Evolutionary conservation across 2,329 filamentous ascomycete species (phyloP).

Genomic region (Hymenoscyphus scutula): DNA sequence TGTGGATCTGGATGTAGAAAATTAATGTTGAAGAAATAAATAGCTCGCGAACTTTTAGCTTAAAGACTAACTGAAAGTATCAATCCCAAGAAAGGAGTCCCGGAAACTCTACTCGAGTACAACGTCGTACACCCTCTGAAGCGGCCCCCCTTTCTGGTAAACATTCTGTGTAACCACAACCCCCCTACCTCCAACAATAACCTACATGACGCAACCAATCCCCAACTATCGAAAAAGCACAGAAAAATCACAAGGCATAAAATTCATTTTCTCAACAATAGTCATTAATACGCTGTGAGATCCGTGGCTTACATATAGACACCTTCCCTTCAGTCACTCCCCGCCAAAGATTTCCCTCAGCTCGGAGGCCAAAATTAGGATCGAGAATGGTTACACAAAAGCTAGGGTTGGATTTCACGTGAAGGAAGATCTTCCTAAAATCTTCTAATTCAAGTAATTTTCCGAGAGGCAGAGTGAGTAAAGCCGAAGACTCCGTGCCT

Average conservation of each 20-base stretch:
- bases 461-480: background rate
- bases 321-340: background rate
- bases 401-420: background rate
- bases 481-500: background rate
- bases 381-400: background rate
- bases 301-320: background rate
- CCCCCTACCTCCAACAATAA: background rate
- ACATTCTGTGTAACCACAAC: background rate
- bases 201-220: background rate
- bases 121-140: background rate
- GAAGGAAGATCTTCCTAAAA: background rate
- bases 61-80: too few species aligned
- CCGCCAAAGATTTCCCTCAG: background rate
- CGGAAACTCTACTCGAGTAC: background rate
- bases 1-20: background rate
- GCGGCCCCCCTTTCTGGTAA: too few species aligned
- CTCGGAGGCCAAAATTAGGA: background rate
- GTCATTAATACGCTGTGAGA: background rate
- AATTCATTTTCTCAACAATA: background rate
- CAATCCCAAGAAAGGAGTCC: too few species aligned
- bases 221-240: background rate
- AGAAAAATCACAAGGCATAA: background rate
- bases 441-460: background rate
- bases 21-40: background rate
- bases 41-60: too few species aligned